Base-by-base conservation (phyloP, 179 eudicot species). In the Gypsophila paniculata region DNA sequence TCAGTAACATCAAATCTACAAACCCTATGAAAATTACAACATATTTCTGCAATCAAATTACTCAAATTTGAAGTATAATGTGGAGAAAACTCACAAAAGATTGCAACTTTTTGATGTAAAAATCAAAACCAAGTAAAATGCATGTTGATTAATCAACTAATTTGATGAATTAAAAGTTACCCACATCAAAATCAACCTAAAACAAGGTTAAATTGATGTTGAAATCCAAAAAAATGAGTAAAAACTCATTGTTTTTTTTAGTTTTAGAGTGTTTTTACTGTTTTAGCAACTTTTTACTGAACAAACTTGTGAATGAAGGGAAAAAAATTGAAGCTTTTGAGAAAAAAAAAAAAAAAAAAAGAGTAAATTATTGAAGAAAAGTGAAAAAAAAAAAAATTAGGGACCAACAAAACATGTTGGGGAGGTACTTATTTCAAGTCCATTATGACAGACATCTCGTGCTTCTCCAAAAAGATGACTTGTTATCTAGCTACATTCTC, bases 361-460 rank as follows among this genome's bases (percentile, higher is more conserved):
- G 34, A 29, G 34, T 1, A 29, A 29, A 29, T 29, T 29, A 29
- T 29, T 29, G 34, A 29, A 29, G 34, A 29, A 29, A 29, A 29
- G 34, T 29, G n/a, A n/a, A 21, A 21, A 8, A 42, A 69, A 63
- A 8, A 2, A 60, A 58, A 17, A 46, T 21, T 25, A 32, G 14
- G 54, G 69, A 51, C 25, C 53, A 58, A 59, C 54, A 62, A 54
- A 73, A 73, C 79, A 76, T 66, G 67, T 52, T 60, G 71, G 58
- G 74, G 74, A n/a, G 67, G 69, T 75, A 75, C 81, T 79, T 72
- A 79, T 72, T 72, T 75, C 74, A 72, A 75, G 64, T 34, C 79
- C 74, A 75, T 75, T 79, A 75, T 79, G 79, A 79, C 76, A 79
- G 82, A 79, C 82, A 79, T 79, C 79, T 79, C 82, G 82, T 75